Evolutionary conservation across 306 rosid genomes (phyloP), one percentile per base, ranked within the genome.

Genomic region (Psophocarpus tetragonolobus): DNA sequence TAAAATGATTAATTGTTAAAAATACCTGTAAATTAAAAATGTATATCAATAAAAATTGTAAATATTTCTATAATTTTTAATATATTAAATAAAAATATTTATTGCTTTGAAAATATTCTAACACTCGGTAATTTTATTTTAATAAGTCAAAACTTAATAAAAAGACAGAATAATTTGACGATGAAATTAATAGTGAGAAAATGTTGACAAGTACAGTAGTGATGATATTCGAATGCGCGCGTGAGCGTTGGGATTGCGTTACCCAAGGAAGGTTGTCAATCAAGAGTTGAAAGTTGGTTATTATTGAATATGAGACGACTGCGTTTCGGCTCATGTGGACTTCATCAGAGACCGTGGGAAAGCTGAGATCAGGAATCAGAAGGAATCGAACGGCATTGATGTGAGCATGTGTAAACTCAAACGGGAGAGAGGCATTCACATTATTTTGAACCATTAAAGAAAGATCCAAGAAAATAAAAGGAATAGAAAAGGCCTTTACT

Each of bases 301-400:
- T 61, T 39, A 79, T 35, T 72, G 75, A 80, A 81, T 73, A 26
- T 3, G 72, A 58, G 38, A 9, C 17, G 73, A 66, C 78, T 60
- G 74, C 54, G 65, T 74, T 47, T 75, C 8, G 39, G 17, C 15
- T 69, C 18, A 2, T 18, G 8, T 17, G 39, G 45, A 4, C 12
- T 36, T 66, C 2, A 18, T 15, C 73, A 61, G 80, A 87, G 75
- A 75, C 33, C 11, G 51, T 42, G 24, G 0, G 0, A 27, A 8
- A 7, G 21, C 23, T 10, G 29, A 20, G 36, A 61, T 48, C 10
- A 57, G 15, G 12, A 50, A 21, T 21, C 66, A 0, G 24, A 50
- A 73, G 5, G 1, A 35, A 51, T 32, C 83, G 1, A 30, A 84
- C 91, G 91, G 85, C 33, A 4, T 0, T 4, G 18, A 90, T 42